Conservation (phyloP, 352 stramenopile species). For the Globisporangium viniferum region DNA sequence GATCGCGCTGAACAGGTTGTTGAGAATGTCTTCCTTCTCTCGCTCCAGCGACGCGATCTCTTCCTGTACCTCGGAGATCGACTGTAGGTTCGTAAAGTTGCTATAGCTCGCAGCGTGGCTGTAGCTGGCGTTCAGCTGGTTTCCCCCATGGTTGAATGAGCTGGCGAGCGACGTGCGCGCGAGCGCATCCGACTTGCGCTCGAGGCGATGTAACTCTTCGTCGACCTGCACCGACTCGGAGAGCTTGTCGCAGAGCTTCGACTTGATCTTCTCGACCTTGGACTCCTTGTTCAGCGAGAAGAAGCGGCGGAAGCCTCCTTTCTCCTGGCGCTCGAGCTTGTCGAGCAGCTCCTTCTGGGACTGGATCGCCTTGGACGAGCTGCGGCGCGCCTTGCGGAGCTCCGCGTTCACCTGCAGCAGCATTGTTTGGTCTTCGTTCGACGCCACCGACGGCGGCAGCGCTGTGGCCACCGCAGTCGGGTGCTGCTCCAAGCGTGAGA, state of each 20-base stretch:
- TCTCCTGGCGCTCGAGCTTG: constrained; percentile 78
- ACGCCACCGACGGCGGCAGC: background rate
- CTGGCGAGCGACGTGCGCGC: constrained; percentile 48
- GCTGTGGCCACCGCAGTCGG: background rate
- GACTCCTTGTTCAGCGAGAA: constrained; percentile 70
- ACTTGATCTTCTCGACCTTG: constrained; percentile 69
- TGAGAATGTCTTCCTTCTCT: constrained; percentile 73
- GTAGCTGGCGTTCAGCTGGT: constrained; percentile 15
- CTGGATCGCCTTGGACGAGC: constrained; percentile 72
- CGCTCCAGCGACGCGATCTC: constrained; percentile 60
- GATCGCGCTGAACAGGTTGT: constrained; percentile 53
- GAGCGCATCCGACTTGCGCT: constrained; percentile 62
- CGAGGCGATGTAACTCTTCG: constrained; percentile 59
- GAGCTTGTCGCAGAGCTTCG: constrained; percentile 72
- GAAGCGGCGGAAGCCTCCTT: constrained; percentile 53
- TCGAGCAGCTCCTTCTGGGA: constrained; percentile 79
- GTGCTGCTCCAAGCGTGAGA: constrained; percentile 46
- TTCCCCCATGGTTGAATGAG: constrained; percentile 1
- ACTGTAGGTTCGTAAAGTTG: constrained; percentile 16
- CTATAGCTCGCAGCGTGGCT: constrained; percentile 20
- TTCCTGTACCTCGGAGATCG: constrained; percentile 46
- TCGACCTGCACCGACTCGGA: constrained; percentile 63
- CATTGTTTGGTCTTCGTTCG: constrained; percentile 18
- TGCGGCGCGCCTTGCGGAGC: constrained; percentile 56
- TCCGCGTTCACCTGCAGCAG: constrained; percentile 42